Evolutionary conservation across 2,329 filamentous ascomycete species (phyloP), one percentile per base, ranked within the genome.

Genomic region (Pseudogymnoascus sp.): DNA sequence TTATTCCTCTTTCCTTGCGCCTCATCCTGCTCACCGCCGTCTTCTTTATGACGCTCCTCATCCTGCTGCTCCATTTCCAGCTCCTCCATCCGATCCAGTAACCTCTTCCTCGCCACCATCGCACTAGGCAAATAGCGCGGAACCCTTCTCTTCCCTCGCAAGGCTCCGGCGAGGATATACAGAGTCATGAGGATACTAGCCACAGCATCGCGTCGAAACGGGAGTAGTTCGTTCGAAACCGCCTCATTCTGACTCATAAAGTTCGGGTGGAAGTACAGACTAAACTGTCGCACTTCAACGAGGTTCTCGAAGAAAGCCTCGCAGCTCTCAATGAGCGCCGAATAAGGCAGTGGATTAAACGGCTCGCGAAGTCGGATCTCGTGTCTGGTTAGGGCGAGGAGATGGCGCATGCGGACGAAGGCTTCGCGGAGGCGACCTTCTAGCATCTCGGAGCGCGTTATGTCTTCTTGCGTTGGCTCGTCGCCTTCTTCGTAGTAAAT

Each of bases 301-400:
- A 84, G 76, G 65, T 84, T 80, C 66, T 85, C 83, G 66, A 85
- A 84, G 74, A 85, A 84, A 3, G 77, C 76, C 69, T 85, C 83
- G 62, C 80, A 83, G 5, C 78, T 76, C 65, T 81, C 79, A 59
- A 83, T 81, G 5, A 85, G 77, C 12, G 78, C 82, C 2, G 79
- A 80, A 70, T 84, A 85, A 0, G 82, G 82, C 1, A 81, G 72
- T 1, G 82, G 79, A 63, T 85, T 77, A 66, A 85, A 85, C 1
- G 81, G 80, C 1, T 77, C 82, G 21, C 83, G 79, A 37, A 85
- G 77, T 2, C 83, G 81, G 66, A 84, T 78, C 67, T 86, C 83
- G 67, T 86, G 83, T 16, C 80, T 78, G 0, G 83, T 84, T 65
- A 85, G 76, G 67, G 81, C 81, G 63, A 85, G 71, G 8, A 85